Evolutionary conservation across 2,329 filamentous ascomycete species (phyloP), one percentile per base, ranked within the genome.

Genomic region (Hypoxylon sp.): DNA sequence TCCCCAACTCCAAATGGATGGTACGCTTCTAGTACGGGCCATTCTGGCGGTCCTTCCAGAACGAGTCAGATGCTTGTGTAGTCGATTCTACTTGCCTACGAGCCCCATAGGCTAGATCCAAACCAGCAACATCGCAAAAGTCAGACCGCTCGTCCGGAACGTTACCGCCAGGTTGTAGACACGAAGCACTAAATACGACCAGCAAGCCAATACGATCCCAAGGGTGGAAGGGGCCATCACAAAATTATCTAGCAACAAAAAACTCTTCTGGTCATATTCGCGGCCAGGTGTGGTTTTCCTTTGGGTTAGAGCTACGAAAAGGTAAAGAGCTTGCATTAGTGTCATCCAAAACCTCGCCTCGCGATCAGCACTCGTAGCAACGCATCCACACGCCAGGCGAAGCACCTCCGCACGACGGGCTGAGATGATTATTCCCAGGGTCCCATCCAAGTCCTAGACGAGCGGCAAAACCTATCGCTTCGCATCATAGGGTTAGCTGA

Each of bases 271-370:
- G 46, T 63, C 62, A 65, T 66, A 33, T 38, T 52, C 38, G 50
- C 64, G 64, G 54, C 61, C 60, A 67, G 60, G 61, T 51, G 52
- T 61, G 65, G 65, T 44, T 59, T 38, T 58, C 36, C 60, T n/a
- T n/a, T 57, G 22, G 55, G 46, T 56, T 46, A 57, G 57, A 61
- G 26, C 51, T 50, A 61, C 50, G 14, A 33, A 36, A 57, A 28
- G 36, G 52, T 67, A 69, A 67, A 69, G 67, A 69, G 64, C 67
- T 61, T 69, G 67, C 67, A 69, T 69, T 69, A 69, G 67, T 63
- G 64, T 56, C 30, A 36, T 48, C 20, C 44, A 59, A 61, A 54
- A 51, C 53, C 62, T 68, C 65, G 65, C 65, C 65, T 68, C 59
- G 38, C 62, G 51, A 66, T 69, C 67, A 61, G 51, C 60, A 56